Evolutionary conservation across 202 grass and related monocot genomes (phyloP).

Genomic region (Cymbopogon flexuosus): DNA sequence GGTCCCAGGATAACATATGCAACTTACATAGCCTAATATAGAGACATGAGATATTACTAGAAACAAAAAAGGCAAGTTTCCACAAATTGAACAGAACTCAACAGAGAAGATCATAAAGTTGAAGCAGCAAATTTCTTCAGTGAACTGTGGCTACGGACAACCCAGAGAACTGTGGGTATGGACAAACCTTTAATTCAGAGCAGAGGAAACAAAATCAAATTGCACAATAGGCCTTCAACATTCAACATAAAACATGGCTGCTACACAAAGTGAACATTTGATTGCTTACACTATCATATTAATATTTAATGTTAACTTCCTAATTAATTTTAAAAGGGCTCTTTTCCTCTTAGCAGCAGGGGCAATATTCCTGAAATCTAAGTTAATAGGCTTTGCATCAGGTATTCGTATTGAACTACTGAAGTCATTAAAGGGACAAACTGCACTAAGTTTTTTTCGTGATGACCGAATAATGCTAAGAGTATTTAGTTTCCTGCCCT

Average conservation of each 20-base stretch:
- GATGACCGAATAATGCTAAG: neutral
- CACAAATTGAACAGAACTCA: neutral
- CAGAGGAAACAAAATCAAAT: neutral
- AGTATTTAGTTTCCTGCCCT: too few relatives aligned
- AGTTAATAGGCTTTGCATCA: neutral
- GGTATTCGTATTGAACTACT: neutral
- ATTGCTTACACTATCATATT: neutral
- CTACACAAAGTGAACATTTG: constrained; percentile 1
- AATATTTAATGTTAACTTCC: neutral
- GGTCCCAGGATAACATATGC: neutral
- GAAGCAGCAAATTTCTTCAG: neutral
- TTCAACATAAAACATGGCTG: neutral
- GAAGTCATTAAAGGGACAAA: neutral
- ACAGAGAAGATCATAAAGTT: neutral
- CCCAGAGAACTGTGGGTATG: neutral
- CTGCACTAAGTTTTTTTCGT: neutral
- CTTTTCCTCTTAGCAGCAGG: neutral
- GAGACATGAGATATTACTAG: neutral
- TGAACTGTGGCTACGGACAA: neutral
- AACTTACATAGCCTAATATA: neutral
- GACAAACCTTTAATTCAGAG: neutral
- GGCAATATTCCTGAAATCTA: neutral
- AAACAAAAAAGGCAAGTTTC: constrained; percentile 10
- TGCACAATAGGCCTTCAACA: neutral
- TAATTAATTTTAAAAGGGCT: neutral